Conservation (phyloP, 352 stramenopile genomes). For the Globisporangium ultimum region DNA sequence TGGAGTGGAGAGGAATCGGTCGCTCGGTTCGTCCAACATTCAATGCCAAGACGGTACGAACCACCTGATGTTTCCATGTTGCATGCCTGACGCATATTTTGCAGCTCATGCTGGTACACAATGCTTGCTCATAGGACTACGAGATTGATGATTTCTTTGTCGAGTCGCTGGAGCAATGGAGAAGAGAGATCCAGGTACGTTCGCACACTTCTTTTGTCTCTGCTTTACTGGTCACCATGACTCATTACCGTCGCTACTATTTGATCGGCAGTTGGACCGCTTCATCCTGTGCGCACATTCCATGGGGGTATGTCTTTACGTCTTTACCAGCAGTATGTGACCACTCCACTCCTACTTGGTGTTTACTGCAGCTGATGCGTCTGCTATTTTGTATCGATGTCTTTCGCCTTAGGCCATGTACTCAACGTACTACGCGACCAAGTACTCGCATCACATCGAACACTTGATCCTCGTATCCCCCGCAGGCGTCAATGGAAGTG, state of each 20-base stretch:
- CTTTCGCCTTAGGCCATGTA: constrained; percentile 51
- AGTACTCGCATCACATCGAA: constrained; percentile 67
- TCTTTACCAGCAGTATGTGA: not conserved
- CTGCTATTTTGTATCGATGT: not conserved
- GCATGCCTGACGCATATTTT: not conserved
- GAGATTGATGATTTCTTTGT: constrained; percentile 82
- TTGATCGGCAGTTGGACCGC: constrained; percentile 43
- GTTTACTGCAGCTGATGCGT: not conserved
- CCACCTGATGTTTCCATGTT: not conserved
- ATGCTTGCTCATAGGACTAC: constrained; percentile 33
- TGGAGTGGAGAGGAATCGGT: constrained; percentile 81
- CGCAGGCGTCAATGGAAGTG: constrained; percentile 51
- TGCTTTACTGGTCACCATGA: too few relatives aligned
- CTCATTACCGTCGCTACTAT: not conserved
- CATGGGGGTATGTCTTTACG: constrained; percentile 56
- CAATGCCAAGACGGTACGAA: constrained; percentile 43
- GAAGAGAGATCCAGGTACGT: constrained; percentile 41
- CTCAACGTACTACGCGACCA: constrained; percentile 70
- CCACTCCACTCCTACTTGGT: not conserved
- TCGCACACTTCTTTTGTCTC: too few relatives aligned
- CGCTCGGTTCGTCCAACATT: constrained; percentile 64
- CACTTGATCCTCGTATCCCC: constrained; percentile 78
- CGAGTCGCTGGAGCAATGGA: constrained; percentile 75
- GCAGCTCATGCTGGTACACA: not conserved
- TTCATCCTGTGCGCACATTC: constrained; percentile 78